These are phyloP conservation scores for Ustanciosporium gigantosporum DNA, from an alignment of 1,284 basidiomycete species.

Conservation along the genomic window DNA sequence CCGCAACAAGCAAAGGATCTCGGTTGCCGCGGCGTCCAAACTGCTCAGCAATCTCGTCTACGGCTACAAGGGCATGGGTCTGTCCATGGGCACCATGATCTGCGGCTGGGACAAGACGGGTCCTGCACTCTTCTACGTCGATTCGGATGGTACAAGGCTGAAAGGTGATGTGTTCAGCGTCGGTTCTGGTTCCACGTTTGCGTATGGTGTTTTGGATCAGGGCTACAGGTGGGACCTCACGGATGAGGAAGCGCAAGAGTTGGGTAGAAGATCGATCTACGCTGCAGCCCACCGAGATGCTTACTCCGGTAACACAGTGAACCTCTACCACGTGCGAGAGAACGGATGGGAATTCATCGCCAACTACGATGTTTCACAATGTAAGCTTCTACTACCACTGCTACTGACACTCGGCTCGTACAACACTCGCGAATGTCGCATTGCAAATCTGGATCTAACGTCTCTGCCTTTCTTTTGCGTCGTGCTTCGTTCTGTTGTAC, in stretches of 20 bases:
- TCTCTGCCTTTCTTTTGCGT: not conserved
- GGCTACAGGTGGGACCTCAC: conserved; percentile 91
- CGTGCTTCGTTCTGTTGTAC: not conserved
- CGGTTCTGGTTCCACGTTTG: conserved; percentile 95
- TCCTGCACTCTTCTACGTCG: conserved; percentile 96
- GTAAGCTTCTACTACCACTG: no score
- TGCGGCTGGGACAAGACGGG: conserved; percentile 99
- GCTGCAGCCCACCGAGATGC: conserved; percentile 93
- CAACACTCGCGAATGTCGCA: not conserved
- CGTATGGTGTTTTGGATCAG: conserved; percentile 97
- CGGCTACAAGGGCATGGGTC: conserved; percentile 97
- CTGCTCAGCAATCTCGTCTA: conserved; percentile 97
- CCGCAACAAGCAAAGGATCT: conserved; percentile 94
- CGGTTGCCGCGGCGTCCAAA: conserved; percentile 96
- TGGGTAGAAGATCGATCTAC: conserved; percentile 91
- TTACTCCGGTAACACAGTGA: conserved; percentile 87
- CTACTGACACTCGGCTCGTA: no score
- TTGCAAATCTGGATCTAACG: not conserved
- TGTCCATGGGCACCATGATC: conserved; percentile 99
- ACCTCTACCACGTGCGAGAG: conserved; percentile 93
- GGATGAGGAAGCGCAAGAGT: conserved; percentile 91
- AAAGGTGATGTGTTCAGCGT: conserved; percentile 98
- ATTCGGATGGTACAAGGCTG: conserved; percentile 91
- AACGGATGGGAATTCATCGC: conserved; percentile 70
- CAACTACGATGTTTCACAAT: conserved; percentile 57